Percentiles rank a stretch among this genome's conserved stretches.
These are phyloP conservation scores for Xylaria sp. DNA, from an alignment of 2,329 filamentous ascomycete genomes.

Conservation along the genomic window DNA sequence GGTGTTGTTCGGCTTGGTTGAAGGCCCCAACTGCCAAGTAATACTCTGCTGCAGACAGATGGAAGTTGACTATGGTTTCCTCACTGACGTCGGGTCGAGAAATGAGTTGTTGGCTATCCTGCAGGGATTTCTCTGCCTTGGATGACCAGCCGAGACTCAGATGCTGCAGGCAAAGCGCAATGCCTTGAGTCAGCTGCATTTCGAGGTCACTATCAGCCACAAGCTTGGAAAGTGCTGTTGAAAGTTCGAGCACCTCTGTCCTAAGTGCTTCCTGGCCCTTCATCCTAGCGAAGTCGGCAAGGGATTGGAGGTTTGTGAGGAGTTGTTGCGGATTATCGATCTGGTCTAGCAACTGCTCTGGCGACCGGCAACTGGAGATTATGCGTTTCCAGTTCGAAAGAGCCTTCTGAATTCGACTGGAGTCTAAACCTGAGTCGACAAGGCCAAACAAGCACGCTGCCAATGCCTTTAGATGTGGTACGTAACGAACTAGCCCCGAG, in stretches of 20 bases:
- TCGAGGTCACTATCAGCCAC: slow-evolving; percentile 38
- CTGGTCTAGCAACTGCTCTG: slow-evolving; percentile 44
- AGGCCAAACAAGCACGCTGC: slow-evolving; percentile 50
- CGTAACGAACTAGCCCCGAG: slow-evolving; percentile 44
- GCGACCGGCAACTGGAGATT: slow-evolving; percentile 42
- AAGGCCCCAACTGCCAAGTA: slow-evolving; percentile 67
- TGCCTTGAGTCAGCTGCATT: slow-evolving; percentile 49
- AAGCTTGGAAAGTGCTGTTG: slow-evolving; percentile 46
- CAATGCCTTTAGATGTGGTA: slow-evolving; percentile 53
- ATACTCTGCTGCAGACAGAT: slow-evolving; percentile 76
- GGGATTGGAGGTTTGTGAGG: slow-evolving; percentile 52
- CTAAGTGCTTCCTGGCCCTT: slow-evolving; percentile 52
- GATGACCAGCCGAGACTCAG: slow-evolving; percentile 54
- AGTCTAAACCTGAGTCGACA: slow-evolving; percentile 41
- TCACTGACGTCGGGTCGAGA: slow-evolving; percentile 44
- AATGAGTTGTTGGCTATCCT: slow-evolving; percentile 57
- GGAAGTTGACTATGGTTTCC: slow-evolving; percentile 54
- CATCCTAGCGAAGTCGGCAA: slow-evolving; percentile 55
- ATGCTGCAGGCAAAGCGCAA: slow-evolving; percentile 55
- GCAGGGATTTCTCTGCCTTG: slow-evolving; percentile 57
- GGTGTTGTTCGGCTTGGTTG: slow-evolving; percentile 56
- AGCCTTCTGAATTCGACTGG: slow-evolving; percentile 39
- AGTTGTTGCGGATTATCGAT: slow-evolving; percentile 56
- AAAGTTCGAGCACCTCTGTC: slow-evolving; percentile 51
- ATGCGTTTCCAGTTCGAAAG: slow-evolving; percentile 50